These are phyloP conservation scores for Dactylorhiza incarnata DNA, from an alignment of 106 monocot genomes.

Conservation along the genomic window DNA sequence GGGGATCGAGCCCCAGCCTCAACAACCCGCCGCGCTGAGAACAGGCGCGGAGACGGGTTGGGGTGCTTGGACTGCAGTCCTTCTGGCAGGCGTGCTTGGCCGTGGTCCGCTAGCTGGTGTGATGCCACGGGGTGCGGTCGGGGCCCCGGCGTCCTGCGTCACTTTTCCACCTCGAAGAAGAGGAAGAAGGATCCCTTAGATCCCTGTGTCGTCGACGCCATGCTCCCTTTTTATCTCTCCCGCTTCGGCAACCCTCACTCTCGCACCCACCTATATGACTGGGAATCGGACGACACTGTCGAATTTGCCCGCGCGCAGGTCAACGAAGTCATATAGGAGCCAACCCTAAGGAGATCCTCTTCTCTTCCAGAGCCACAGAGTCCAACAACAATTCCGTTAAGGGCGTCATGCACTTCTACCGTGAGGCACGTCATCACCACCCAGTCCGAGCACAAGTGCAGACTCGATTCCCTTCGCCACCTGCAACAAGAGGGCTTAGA, in stretches of 20 bases:
- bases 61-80: no score
- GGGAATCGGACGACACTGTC: conserved; percentile 95
- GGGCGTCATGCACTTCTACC: conserved; percentile 80
- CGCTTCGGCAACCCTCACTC: conserved; percentile 97
- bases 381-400: conserved; percentile 97
- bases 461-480: conserved; percentile 88
- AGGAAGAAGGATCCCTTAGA: no score
- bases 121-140: no score
- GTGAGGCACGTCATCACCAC: conserved; percentile 84
- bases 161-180: no score
- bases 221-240: conserved; percentile 90
- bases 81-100: no score
- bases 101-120: no score
- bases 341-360: conserved; percentile 86
- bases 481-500: conserved; percentile 97
- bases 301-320: conserved; percentile 73
- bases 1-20: no score
- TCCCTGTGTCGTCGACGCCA: conserved; percentile 90
- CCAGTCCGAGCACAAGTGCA: conserved; percentile 99
- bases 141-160: no score
- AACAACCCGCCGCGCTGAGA: no score
- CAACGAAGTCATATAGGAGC: conserved; percentile 59
- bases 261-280: conserved; percentile 93
- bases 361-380: conserved; percentile 98
- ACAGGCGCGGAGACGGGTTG: no score